Base-by-base conservation (phyloP, 2,329 filamentous ascomycete species). In the Aspergillus neotritici region DNA sequence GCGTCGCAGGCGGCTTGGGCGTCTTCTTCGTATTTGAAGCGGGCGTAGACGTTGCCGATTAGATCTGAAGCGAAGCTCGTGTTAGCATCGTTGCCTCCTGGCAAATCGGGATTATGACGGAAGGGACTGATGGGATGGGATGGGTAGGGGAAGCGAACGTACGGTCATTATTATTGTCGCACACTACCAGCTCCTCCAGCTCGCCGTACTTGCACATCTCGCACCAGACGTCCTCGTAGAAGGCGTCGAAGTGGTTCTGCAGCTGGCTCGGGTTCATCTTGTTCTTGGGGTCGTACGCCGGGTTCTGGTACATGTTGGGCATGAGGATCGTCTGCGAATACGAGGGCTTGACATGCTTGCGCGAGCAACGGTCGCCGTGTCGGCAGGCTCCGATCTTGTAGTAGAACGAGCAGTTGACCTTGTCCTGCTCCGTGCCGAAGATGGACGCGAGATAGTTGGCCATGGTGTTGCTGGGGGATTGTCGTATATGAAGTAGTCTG, bases 181-280 rank as follows among this genome's bases (percentile, higher is more conserved):
- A 98, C 3, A 98, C 91, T 10, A 98, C 93, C 10, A 98, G 80
- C 73, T 98, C 93, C 72, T 98, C 93, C 30, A 97, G 78, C 72
- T 97, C 88, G 56, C 93, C 93, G 68, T 94, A 98, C 72, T 94
- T 89, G 84, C 93, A 97, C 76, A 98, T 87, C 79, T 98, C 93
- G 74, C 91, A 97, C 91, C 93, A 98, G 55, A 98, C 89, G 68
- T 98, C 93, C 75, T 98, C 93, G 77, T 98, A 98, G 70, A 98
- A 98, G 62, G 93, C 93, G 71, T 98, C 93, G 66, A 98, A 98
- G 79, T 98, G 93, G 75, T 95, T 95, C 72, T 96, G 91, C 66
- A 97, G 84, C 76, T 98, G 93, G 57, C 82, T 84, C 5, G 89
- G 75, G 73, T 94, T 96, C 86, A 98, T 95, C 73, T 90, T 93